Percentiles rank a stretch among this genome's conserved stretches.
These are phyloP conservation scores for Candida labiduridarum DNA, from an alignment of 1,139 yeast species.

Conservation along the genomic window DNA sequence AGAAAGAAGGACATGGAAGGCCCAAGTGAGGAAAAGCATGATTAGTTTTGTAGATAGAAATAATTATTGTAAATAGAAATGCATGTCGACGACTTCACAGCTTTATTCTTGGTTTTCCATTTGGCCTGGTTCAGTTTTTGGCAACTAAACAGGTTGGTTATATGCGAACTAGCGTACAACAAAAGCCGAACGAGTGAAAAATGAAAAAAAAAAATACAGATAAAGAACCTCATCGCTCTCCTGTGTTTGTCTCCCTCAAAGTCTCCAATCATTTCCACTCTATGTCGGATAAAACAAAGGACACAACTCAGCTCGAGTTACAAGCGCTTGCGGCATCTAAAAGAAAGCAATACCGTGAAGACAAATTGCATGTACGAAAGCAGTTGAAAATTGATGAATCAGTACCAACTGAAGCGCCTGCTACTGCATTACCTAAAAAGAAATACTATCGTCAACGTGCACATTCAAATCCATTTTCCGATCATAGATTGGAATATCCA, in stretches of 20 bases:
- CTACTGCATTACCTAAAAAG: slow-evolving; percentile 63
- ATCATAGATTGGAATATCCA: slow-evolving; percentile 91
- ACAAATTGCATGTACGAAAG: slow-evolving; percentile 38
- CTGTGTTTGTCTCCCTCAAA: no score
- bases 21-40: slow-evolving; percentile 11
- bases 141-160: not conserved
- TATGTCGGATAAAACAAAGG: not conserved
- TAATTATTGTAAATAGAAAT: slow-evolving; percentile 1
- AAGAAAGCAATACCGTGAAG: slow-evolving; percentile 42
- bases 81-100: not conserved
- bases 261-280: not conserved
- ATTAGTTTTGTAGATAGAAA: slow-evolving; percentile 10
- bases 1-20: slow-evolving; percentile 48
- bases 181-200: not conserved
- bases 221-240: not conserved
- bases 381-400: slow-evolving; percentile 30
- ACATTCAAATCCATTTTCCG: slow-evolving; percentile 96
- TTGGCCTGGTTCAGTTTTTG: not conserved
- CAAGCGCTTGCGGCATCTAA: slow-evolving; percentile 21
- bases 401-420: slow-evolving; percentile 1
- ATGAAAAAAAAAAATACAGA: not conserved
- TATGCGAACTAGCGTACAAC: no score
- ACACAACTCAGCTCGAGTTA: not conserved
- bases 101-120: not conserved
- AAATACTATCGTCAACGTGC: slow-evolving; percentile 95